Evolutionary conservation across 2,329 filamentous ascomycete species (phyloP).

Genomic region (Ampelomyces quisqualis): DNA sequence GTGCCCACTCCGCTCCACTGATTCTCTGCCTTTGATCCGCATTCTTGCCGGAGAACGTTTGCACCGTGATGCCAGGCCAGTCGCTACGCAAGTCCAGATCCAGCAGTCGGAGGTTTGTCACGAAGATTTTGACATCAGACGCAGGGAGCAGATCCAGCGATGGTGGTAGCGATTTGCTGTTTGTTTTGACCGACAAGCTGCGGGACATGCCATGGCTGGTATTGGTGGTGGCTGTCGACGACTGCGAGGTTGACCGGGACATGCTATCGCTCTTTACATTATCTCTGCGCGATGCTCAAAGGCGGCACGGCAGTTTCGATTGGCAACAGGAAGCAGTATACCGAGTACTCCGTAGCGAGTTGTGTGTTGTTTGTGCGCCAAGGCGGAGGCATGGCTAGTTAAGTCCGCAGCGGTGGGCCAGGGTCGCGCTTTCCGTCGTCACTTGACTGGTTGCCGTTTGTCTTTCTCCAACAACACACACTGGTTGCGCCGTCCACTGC

Average conservation of each 20-base stretch:
- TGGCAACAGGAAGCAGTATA: no score
- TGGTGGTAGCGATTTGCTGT: slow-evolving; percentile 20
- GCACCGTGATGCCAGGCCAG: slow-evolving; percentile 73
- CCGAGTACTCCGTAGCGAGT: no score
- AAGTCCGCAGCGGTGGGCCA: not conserved
- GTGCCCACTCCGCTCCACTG: slow-evolving; percentile 80
- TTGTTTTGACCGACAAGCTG: slow-evolving; percentile 38
- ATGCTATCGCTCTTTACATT: slow-evolving; percentile 16
- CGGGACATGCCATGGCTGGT: slow-evolving; percentile 25
- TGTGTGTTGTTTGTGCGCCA: slow-evolving; percentile 2
- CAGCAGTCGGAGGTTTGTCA: slow-evolving; percentile 81
- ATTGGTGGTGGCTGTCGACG: slow-evolving; percentile 22
- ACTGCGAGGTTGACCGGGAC: slow-evolving; percentile 30
- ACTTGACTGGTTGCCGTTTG: not conserved
- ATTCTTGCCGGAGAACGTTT: slow-evolving; percentile 69
- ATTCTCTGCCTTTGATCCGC: slow-evolving; percentile 81
- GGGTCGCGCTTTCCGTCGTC: not conserved
- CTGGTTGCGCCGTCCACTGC: not conserved
- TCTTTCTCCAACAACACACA: not conserved
- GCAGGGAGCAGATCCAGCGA: slow-evolving; percentile 23
- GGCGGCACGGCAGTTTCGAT: no score
- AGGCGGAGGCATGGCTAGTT: not conserved
- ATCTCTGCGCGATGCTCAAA: no score
- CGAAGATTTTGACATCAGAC: slow-evolving; percentile 58
- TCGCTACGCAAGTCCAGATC: slow-evolving; percentile 73